Conservation (phyloP, 2,329 filamentous ascomycete genomes). For the Fusarium sp. region DNA sequence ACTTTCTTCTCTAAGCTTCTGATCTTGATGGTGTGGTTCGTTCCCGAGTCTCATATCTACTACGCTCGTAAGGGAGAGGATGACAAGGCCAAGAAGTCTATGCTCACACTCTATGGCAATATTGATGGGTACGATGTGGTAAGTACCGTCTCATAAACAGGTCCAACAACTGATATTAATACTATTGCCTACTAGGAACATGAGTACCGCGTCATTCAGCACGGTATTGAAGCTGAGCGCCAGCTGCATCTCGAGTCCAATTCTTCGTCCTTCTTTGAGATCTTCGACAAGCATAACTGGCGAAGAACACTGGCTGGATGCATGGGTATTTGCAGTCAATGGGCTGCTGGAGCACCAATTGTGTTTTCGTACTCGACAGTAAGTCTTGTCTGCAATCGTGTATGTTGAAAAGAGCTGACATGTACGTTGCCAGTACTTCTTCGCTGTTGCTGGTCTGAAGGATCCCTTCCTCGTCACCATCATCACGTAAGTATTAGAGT, state of each 20-base stretch:
- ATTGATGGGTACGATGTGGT: neutral
- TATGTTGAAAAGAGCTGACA: neutral
- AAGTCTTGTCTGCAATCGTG: no score
- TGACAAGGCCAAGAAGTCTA: neutral
- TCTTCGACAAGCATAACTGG: constrained; percentile 10
- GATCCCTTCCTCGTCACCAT: neutral
- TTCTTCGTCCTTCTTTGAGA: constrained; percentile 8
- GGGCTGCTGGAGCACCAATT: constrained; percentile 14
- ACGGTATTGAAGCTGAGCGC: neutral
- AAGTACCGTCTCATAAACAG: neutral
- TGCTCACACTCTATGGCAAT: neutral
- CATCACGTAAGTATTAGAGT: neutral
- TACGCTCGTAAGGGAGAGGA: neutral
- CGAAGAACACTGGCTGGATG: constrained; percentile 14
- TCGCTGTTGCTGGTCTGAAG: neutral
- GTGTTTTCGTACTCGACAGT: constrained; percentile 4
- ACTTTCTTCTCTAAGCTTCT: neutral
- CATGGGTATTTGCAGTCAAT: constrained; percentile 22
- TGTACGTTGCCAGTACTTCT: neutral
- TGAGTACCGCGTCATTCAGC: neutral
- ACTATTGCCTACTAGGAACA: neutral
- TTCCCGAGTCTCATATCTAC: neutral
- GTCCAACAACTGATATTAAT: neutral
- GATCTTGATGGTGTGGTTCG: neutral
- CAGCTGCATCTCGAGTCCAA: neutral